Evolutionary conservation across 306 rosid species (phyloP).

Genomic region (Quercus parvula): DNA sequence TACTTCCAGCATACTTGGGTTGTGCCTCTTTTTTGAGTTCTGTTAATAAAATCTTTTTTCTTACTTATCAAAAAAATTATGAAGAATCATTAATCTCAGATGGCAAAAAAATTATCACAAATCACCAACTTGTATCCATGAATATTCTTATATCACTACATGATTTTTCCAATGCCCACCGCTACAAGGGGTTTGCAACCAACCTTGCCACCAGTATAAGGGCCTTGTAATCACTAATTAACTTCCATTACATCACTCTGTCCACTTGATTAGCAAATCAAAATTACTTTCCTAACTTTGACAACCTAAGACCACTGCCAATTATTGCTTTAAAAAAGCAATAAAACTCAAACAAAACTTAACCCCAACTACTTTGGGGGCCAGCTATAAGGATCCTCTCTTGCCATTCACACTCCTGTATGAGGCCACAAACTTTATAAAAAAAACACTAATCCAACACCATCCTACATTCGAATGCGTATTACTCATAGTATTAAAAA

Average conservation of each 20-base stretch:
- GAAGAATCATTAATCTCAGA: neutral
- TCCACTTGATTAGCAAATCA: neutral
- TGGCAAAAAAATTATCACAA: neutral
- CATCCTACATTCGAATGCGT: neutral
- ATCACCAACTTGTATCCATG: neutral
- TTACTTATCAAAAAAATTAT: neutral
- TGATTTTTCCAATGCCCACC: neutral
- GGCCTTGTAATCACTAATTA: neutral
- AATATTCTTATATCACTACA: neutral
- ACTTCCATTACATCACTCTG: neutral
- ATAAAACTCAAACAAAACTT: neutral
- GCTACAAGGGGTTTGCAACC: neutral
- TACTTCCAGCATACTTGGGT: too few relatives aligned
- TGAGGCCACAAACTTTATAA: neutral
- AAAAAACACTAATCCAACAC: neutral
- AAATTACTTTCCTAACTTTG: neutral
- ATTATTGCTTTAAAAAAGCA: neutral
- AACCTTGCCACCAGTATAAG: neutral
- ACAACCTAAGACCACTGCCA: neutral
- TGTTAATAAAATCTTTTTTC: too few relatives aligned
- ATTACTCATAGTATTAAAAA: neutral
- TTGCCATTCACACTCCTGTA: neutral
- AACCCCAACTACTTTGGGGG: neutral
- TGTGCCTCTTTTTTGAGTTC: too few relatives aligned
- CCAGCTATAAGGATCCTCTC: neutral